Base-by-base conservation (phyloP, 2,329 filamentous ascomycete genomes). In the Truncatella angustata region DNA sequence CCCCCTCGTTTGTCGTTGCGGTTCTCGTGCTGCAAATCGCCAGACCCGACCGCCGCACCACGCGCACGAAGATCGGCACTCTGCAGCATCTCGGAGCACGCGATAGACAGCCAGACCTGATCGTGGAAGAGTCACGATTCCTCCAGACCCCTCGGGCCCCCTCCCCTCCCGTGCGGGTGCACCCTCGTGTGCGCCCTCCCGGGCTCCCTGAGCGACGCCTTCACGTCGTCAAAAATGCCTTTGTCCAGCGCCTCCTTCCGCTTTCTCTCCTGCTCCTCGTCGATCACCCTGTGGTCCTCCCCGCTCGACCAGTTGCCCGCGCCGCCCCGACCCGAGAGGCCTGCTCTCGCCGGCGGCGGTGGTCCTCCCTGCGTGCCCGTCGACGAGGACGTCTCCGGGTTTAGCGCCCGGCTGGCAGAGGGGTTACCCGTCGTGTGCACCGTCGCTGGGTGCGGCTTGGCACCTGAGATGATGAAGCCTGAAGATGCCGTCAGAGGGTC, bases 221-320 rank as follows among this genome's bases (percentile, higher is more conserved):
- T 54, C 23, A 66, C 60, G 32, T 64, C 63, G 18, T 56, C 35
- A 24, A 60, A 56, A 28, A 66, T 59, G 12, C 59, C 55, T 26
- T 63, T 60, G 49, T 67, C 65, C 6, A 66, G 56, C n/a, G 61
- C 62, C 48, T 61, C 61, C 43, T 57, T 57, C 24, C 63, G 57
- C 48, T 56, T 57, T 18, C 52, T 56, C 45, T 63, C 60, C 54
- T 65, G 57, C 53, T 63, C 64, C 14, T 52, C 48, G 40, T 60
- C 59, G 42, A 60, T 55, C 9, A 42, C 55, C 18, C 16, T 32
- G 21, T 45, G 43, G 21, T 32, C 45, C 36, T n/a, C 53, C 24
- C 39, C 52, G 18, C 28, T 32, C 10, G 40, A 62, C 70, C 76
- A 84, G 64, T 84, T 84, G 2, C 81, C 82, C 1, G 79, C 79